Base-by-base conservation (phyloP, 208 protist genomes). In the Wallacemonas collosoma region DNA sequence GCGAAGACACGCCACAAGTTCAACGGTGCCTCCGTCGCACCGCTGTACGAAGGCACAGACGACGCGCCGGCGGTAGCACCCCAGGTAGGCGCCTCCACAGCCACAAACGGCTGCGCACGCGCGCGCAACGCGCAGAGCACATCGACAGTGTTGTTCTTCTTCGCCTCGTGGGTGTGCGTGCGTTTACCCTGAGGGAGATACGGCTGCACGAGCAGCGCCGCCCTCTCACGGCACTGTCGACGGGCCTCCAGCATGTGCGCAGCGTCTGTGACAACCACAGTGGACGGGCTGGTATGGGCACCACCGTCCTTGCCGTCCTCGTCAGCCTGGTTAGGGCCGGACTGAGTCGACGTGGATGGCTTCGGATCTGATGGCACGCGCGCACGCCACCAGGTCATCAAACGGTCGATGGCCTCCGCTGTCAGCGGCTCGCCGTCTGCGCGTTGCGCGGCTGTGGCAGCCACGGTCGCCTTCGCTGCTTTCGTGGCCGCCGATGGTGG, bases 1-100 rank as follows among this genome's bases (percentile, higher is more conserved):
- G 73, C 81, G 61, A 87, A 94, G 39, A 94, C 50, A 39, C 79
- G 82, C 89, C 89, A 94, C 39, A 89, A 51, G 14, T 66, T 72
- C 2, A 94, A 54, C 26, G 86, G 89, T 1, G 75, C 84, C 17
- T 47, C 39, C 7, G 44, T 35, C 5, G 51, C 57, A 55, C 39
- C 48, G 47, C 64, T 56, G 44, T 70, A 69, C 36, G 26, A 26
- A 26, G 26, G 26, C 26, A 26, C 0, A 26, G 26, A 26, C 26
- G n/a, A n/a, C 14, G 41, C 35, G 61, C 68, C 53, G 9, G 69
- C 66, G 15, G 65, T 75, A 2, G 50, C 11, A 26, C 64, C 64
- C 35, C 55, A 68, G 41, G 75, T 47, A 17, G 77, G 70, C 17
- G 57, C 38, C 2, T 8, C 55, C n/a, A 62, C 56, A 6, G 61